Conservation (phyloP, 2,329 filamentous ascomycete genomes). For the Pseudocercospora ulei region DNA sequence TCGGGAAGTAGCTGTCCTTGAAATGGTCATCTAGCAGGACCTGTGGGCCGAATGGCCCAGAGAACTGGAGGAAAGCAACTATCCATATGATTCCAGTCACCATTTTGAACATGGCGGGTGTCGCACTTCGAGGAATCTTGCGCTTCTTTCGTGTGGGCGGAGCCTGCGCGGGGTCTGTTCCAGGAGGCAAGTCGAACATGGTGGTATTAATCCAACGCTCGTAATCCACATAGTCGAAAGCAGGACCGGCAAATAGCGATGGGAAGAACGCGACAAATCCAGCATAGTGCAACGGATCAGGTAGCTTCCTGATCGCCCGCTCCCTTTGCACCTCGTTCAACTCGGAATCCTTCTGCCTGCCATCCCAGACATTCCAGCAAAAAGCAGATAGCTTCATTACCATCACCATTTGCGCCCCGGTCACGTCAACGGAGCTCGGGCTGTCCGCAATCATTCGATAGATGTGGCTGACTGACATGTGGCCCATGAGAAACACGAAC, state of each 20-base stretch:
- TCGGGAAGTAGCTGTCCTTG: slow-evolving; percentile 57
- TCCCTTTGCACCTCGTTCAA: slow-evolving; percentile 83
- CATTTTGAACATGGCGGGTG: slow-evolving; percentile 70
- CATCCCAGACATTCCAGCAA: slow-evolving; percentile 96
- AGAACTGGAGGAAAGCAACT: slow-evolving; percentile 62
- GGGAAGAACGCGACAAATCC: slow-evolving; percentile 96
- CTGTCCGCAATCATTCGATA: slow-evolving; percentile 61
- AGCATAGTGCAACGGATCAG: slow-evolving; percentile 66
- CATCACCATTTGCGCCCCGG: slow-evolving; percentile 91
- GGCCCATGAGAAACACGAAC: slow-evolving; percentile 88
- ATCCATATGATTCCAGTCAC: slow-evolving; percentile 69
- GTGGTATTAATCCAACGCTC: slow-evolving; percentile 82
- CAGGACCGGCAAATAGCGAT: slow-evolving; percentile 74
- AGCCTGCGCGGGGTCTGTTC: slow-evolving; percentile 72
- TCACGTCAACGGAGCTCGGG: slow-evolving; percentile 68
- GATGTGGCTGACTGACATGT: slow-evolving; percentile 87
- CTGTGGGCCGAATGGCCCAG: slow-evolving; percentile 54
- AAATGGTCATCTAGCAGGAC: slow-evolving; percentile 58
- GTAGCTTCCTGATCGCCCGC: slow-evolving; percentile 64
- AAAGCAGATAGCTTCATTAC: slow-evolving; percentile 97
- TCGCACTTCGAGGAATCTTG: slow-evolving; percentile 82
- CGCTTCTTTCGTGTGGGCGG: slow-evolving; percentile 80
- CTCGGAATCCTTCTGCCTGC: slow-evolving; percentile 63
- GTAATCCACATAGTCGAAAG: slow-evolving; percentile 93
- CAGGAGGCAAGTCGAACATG: slow-evolving; percentile 80